phyloP scores from a whole-genome alignment of 2,329 filamentous ascomycete species.

The Allantophomopsis cytisporea region DNA sequence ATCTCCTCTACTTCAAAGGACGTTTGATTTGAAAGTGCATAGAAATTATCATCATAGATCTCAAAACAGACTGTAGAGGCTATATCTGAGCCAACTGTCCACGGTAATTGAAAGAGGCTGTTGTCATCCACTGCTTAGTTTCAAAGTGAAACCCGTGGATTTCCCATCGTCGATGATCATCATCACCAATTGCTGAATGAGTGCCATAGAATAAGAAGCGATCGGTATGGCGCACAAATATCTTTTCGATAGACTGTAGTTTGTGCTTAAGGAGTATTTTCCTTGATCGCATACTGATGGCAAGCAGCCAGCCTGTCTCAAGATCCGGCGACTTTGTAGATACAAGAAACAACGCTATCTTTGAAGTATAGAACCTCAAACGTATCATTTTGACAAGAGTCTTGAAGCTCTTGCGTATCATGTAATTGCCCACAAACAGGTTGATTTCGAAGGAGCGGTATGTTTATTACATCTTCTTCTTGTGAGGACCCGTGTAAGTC shows the following conservation, averaged over 20 bases:
- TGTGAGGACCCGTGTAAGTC: constrained; percentile 35
- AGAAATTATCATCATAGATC: constrained; percentile 51
- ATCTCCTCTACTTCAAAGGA: constrained; percentile 47
- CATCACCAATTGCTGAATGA: constrained; percentile 35
- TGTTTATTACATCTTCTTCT: constrained; percentile 41
- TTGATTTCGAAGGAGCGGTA: constrained; percentile 25
- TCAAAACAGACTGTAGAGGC: constrained; percentile 60
- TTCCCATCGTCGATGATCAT: constrained; percentile 49
- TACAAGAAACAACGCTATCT: constrained; percentile 40
- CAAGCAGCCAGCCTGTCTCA: constrained; percentile 23
- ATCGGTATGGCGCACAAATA: constrained; percentile 55
- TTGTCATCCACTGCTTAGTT: constrained; percentile 23
- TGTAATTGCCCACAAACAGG: too few species aligned
- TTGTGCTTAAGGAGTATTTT: too few species aligned
- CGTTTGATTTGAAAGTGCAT: constrained; percentile 54
- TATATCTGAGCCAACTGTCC: constrained; percentile 51
- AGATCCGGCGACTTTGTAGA: constrained; percentile 30
- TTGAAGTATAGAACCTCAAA: constrained; percentile 44
- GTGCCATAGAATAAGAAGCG: constrained; percentile 53
- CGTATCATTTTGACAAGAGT: constrained; percentile 22
- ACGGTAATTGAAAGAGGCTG: constrained; percentile 37
- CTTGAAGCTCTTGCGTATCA: constrained; percentile 21
- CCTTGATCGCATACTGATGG: constrained; percentile 15
- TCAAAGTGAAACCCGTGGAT: constrained; percentile 37
- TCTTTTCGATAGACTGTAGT: constrained; percentile 32